A percentile compares a stretch with the other conserved stretches of the same genome.
phyloP scores from a whole-genome alignment of 2,329 filamentous ascomycete genomes.

The Exophiala lecanii-corni region DNA sequence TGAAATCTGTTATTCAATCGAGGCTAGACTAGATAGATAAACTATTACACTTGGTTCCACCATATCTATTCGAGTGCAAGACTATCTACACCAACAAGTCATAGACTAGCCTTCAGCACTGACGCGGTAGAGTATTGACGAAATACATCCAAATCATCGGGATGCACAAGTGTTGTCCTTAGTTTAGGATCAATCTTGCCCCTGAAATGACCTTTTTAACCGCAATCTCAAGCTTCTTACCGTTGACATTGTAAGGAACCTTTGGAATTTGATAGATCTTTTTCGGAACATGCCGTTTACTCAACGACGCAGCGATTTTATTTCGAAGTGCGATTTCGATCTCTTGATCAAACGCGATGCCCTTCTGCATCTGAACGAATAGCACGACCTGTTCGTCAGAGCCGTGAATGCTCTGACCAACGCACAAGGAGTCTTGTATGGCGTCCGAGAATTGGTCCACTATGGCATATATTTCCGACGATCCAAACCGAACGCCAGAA shows the following conservation, averaged over 20 bases:
- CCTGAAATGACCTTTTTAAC: neutral
- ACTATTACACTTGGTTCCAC: too few species aligned
- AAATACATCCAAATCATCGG: too few species aligned
- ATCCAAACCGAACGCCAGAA: slow-evolving; percentile 72
- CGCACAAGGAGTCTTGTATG: slow-evolving; percentile 6
- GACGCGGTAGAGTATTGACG: too few species aligned
- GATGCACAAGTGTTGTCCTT: too few species aligned
- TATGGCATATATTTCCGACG: slow-evolving; percentile 73
- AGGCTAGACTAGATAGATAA: too few species aligned
- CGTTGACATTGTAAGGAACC: slow-evolving; percentile 18
- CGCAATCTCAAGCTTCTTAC: slow-evolving; percentile 17
- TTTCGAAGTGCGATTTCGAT: slow-evolving; percentile 46
- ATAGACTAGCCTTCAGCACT: too few species aligned
- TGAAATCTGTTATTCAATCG: too few species aligned
- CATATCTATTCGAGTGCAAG: too few species aligned
- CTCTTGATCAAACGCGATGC: slow-evolving; percentile 5
- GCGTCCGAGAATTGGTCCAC: slow-evolving; percentile 38
- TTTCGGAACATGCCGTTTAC: slow-evolving; percentile 34
- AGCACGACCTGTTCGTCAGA: slow-evolving; percentile 18
- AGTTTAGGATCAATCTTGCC: too few species aligned
- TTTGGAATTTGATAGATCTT: slow-evolving; percentile 13
- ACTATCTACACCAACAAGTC: too few species aligned
- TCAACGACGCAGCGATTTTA: slow-evolving; percentile 61
- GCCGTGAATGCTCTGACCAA: slow-evolving; percentile 13
- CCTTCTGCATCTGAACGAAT: slow-evolving; percentile 12